phyloP scores from a whole-genome alignment of 345 rosid genomes.

The Arabidopsis arenosa region DNA sequence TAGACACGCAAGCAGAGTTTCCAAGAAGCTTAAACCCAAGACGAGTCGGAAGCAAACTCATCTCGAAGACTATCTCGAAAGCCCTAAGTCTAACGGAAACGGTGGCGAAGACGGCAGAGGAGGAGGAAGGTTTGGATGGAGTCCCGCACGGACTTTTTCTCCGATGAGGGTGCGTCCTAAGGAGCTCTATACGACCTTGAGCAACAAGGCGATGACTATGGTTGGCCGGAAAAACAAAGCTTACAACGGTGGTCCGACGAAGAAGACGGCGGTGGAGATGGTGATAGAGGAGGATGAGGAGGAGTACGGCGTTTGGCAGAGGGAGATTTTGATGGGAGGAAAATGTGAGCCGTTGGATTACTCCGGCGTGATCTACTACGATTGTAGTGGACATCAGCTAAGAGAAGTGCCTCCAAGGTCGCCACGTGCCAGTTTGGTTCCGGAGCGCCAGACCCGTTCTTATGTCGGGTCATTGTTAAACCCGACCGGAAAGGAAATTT shows the following conservation, averaged over 20 bases:
- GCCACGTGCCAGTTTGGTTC: slow-evolving; percentile 85
- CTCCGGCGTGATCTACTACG: slow-evolving; percentile 91
- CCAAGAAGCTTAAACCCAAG: slow-evolving; percentile 55
- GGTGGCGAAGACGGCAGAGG: not conserved
- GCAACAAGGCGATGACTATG: slow-evolving; percentile 61
- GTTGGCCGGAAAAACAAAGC: slow-evolving; percentile 48
- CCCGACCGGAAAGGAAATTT: slow-evolving; percentile 35
- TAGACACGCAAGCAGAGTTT: slow-evolving; percentile 57
- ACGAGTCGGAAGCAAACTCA: slow-evolving; percentile 25
- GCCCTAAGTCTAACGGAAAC: slow-evolving; percentile 11
- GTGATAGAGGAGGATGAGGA: slow-evolving; percentile 51
- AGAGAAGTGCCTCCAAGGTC: slow-evolving; percentile 69
- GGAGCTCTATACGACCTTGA: slow-evolving; percentile 55
- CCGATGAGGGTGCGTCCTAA: slow-evolving; percentile 53
- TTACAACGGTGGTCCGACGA: slow-evolving; percentile 30
- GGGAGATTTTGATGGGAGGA: slow-evolving; percentile 89
- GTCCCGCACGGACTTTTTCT: slow-evolving; percentile 42
- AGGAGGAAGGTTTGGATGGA: slow-evolving; percentile 43
- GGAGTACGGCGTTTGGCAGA: slow-evolving; percentile 91
- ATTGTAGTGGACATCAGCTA: slow-evolving; percentile 64
- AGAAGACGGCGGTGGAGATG: slow-evolving; percentile 24
- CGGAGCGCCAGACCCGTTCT: slow-evolving; percentile 41
- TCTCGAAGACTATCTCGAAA: slow-evolving; percentile 40
- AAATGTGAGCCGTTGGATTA: slow-evolving; percentile 90
- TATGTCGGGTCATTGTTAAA: slow-evolving; percentile 40